Evolutionary conservation across 2,329 filamentous ascomycete species (phyloP).

Genomic region (Ophiosphaerella korrae): DNA sequence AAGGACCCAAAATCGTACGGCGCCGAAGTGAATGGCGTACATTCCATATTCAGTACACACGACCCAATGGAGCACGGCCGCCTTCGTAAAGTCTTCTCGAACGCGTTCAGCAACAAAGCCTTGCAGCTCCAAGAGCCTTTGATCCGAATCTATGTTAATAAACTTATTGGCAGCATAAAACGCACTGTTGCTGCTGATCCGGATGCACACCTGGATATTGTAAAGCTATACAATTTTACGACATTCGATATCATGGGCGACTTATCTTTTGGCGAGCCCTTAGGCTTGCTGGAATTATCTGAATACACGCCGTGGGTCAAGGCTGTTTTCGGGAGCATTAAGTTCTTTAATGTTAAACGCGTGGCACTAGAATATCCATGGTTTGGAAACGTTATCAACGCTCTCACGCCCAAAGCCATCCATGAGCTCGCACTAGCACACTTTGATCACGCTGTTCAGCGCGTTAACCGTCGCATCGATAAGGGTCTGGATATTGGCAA

Average conservation of each 20-base stretch:
- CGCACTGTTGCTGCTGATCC: too few species aligned
- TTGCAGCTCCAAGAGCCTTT: too few species aligned
- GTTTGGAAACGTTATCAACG: background rate
- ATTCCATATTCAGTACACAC: background rate
- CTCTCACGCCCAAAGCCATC: background rate
- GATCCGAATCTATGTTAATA: background rate
- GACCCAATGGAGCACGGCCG: slow-evolving; percentile 11
- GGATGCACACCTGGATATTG: background rate
- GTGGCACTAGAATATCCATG: background rate
- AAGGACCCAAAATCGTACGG: slow-evolving; percentile 1
- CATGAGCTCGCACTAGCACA: background rate
- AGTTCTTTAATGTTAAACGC: background rate
- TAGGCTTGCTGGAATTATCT: slow-evolving; percentile 11
- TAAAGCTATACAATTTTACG: slow-evolving; percentile 12
- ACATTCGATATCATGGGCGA: slow-evolving; percentile 44
- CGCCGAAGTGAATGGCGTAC: background rate
- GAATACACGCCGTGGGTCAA: slow-evolving; percentile 38
- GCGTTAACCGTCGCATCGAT: background rate
- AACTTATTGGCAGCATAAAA: background rate
- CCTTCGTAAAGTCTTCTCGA: slow-evolving; percentile 23
- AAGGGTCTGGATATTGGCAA: background rate
- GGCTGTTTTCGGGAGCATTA: slow-evolving; percentile 4
- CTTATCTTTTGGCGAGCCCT: slow-evolving; percentile 58
- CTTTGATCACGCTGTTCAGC: background rate
- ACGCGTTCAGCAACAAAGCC: slow-evolving; percentile 30